A percentile compares a stretch with the other conserved stretches of the same genome.
Evolutionary conservation across 495 filamentous ascomycete genomes (phyloP).

Genomic region (Hyaloscypha variabilis): DNA sequence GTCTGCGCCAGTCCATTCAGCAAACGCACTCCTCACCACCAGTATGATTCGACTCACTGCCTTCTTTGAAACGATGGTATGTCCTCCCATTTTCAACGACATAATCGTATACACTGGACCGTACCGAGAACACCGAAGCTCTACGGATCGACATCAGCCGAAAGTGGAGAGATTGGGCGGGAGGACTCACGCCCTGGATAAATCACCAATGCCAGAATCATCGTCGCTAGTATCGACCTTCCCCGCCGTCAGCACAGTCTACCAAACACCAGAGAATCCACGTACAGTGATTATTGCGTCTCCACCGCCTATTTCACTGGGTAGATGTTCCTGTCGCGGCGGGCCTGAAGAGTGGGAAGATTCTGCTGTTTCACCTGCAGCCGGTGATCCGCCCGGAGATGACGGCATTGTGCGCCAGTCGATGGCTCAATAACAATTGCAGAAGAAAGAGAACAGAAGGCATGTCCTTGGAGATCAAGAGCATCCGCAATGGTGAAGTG

Average conservation of each 20-base stretch:
- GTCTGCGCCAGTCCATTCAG: not conserved
- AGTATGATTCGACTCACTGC: not conserved
- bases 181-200: not conserved
- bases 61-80: slow-evolving; percentile 5
- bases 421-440: not conserved
- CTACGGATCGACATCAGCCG: not conserved
- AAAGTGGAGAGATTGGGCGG: not conserved
- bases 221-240: not conserved
- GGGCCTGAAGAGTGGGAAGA: not conserved
- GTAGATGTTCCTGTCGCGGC: not conserved
- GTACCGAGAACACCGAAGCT: not conserved
- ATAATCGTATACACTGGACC: not conserved
- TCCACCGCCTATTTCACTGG: not conserved
- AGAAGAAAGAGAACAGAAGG: not conserved
- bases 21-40: not conserved
- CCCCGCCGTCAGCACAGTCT: not conserved
- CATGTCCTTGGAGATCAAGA: not conserved
- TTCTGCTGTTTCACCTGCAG: not conserved
- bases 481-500: not conserved
- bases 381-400: not conserved
- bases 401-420: not conserved
- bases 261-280: not conserved
- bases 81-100: not conserved
- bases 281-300: not conserved
- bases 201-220: not conserved